Evolutionary conservation across 208 protist genomes (phyloP).

Genomic region (Acanthamoeba divionensis): DNA sequence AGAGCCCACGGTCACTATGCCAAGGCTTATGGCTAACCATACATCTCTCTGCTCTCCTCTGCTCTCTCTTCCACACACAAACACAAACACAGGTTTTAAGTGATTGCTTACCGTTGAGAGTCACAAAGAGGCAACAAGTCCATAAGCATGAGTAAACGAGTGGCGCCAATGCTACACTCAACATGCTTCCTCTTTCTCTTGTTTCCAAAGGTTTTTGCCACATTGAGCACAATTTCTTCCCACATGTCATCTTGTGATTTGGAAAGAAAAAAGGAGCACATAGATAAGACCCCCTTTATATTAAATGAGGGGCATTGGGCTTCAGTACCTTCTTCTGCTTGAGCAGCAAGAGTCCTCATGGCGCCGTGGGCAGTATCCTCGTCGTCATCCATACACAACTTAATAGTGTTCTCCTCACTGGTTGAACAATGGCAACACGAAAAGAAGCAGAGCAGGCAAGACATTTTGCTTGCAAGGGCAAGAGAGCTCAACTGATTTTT

Average conservation of each 20-base stretch:
- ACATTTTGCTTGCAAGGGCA: no score
- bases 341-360: constrained; percentile 29
- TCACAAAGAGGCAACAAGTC: constrained; percentile 5
- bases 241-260: constrained; percentile 16
- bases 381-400: constrained; percentile 38
- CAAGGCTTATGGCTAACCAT: no score
- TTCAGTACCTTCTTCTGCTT: constrained; percentile 39
- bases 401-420: no score
- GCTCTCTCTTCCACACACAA: no score
- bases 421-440: no score
- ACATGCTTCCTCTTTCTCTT: neutral
- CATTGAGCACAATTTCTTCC: neutral
- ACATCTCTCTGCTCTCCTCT: no score
- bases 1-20: no score
- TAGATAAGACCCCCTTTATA: no score
- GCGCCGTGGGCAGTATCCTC: constrained; percentile 23
- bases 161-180: neutral
- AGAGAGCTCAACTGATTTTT: no score
- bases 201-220: neutral
- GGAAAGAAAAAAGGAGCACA: no score
- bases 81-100: neutral
- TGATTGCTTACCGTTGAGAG: neutral
- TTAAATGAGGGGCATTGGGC: no score
- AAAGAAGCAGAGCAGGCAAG: no score
- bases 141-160: neutral